Evolutionary conservation across 1,284 basidiomycete genomes (phyloP).

Genomic region (Meripilus lineatus): DNA sequence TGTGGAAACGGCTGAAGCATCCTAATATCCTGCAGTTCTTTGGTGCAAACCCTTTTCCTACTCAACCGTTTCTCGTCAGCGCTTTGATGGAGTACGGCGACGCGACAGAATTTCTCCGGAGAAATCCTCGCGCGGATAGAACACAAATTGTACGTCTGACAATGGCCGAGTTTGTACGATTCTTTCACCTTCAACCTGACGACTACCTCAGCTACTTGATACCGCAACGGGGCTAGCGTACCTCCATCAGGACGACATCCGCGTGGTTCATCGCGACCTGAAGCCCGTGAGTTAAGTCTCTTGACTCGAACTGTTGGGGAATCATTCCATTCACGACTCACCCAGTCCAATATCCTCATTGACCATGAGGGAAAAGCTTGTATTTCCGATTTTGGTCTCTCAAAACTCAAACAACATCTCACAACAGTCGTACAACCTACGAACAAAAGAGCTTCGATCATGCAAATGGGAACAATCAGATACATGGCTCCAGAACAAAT

Average conservation of each 20-base stretch:
- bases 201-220: slow-evolving; percentile 14
- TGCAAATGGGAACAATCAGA: slow-evolving; percentile 7
- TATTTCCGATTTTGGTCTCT: slow-evolving; percentile 15
- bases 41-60: slow-evolving; percentile 4
- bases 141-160: slow-evolving; percentile 10
- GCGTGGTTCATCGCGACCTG: slow-evolving; percentile 14
- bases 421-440: not conserved
- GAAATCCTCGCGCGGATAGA: slow-evolving; percentile 8
- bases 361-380: slow-evolving; percentile 11
- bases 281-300: slow-evolving; percentile 14
- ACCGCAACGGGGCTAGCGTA: slow-evolving; percentile 12
- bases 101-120: slow-evolving; percentile 7
- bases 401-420: slow-evolving; percentile 6
- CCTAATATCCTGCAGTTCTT: slow-evolving; percentile 9
- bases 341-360: slow-evolving; percentile 15
- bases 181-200: not conserved
- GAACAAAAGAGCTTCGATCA: not conserved
- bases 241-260: slow-evolving; percentile 13
- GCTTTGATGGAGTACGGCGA: slow-evolving; percentile 7
- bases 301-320: not conserved
- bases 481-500: slow-evolving; percentile 15
- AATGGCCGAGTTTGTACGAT: not conserved
- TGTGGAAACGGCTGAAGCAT: slow-evolving; percentile 13
- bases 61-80: slow-evolving; percentile 10
- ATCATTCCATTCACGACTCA: not conserved